Percentiles rank a stretch among this genome's conserved stretches.
These are phyloP conservation scores for Psilocybe sp. DNA, from an alignment of 768 basidiomycete species.

Conservation along the genomic window DNA sequence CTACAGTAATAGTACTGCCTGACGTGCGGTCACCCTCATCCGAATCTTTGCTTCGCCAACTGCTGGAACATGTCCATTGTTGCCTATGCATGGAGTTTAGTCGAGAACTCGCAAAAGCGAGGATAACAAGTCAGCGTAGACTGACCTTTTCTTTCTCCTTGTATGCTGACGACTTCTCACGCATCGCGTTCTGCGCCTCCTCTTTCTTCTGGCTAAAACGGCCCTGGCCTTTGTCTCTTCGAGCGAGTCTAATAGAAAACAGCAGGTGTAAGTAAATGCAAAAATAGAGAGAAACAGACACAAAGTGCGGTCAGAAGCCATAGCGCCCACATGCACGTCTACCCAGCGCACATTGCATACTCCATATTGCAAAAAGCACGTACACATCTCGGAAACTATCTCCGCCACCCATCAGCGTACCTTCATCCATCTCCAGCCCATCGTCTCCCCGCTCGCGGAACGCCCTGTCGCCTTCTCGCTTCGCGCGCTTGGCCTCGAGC, in stretches of 20 bases:
- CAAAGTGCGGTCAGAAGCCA: not conserved
- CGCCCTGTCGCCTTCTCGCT: conserved; percentile 65
- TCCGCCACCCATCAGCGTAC: conserved; percentile 76
- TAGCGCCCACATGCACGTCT: too few relatives aligned
- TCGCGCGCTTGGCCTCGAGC: conserved; percentile 81
- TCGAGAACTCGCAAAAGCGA: conserved; percentile 6
- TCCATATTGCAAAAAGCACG: conserved; percentile 1
- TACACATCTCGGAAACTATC: conserved; percentile 76
- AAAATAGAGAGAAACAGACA: conserved; percentile 6
- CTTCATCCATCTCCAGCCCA: conserved; percentile 75
- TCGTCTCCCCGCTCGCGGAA: conserved; percentile 79
- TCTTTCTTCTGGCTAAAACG: conserved; percentile 60
- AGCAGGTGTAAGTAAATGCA: conserved; percentile 1
- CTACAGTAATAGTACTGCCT: too few relatives aligned
- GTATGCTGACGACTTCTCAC: conserved; percentile 61
- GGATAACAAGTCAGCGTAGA: conserved; percentile 4
- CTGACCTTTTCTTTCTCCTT: conserved; percentile 73
- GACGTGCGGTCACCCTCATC: conserved; percentile 34
- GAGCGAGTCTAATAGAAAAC: conserved; percentile 53
- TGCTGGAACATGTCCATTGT: conserved; percentile 98
- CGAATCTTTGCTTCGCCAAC: conserved; percentile 85
- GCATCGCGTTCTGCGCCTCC: conserved; percentile 46
- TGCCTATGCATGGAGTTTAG: too few relatives aligned
- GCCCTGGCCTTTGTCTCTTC: conserved; percentile 60
- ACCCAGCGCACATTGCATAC: too few relatives aligned